A percentile compares a stretch with the other conserved stretches of the same genome.
Evolutionary conservation across 169 alveolate species (phyloP).

Genomic region (Eimeria maxima): DNA sequence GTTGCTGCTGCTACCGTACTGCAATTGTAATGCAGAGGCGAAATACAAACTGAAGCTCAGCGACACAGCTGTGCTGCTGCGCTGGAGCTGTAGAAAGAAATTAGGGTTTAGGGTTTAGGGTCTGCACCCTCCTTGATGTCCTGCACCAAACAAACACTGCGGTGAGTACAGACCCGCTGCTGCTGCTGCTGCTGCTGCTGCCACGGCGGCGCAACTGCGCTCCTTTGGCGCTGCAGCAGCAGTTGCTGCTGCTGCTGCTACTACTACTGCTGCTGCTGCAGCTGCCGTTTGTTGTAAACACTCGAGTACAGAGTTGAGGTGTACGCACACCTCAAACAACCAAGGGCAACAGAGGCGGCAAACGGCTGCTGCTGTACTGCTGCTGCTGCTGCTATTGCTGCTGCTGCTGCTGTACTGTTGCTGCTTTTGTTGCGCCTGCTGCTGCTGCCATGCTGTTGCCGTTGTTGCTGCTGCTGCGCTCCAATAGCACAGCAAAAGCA

Average conservation of each 20-base stretch:
- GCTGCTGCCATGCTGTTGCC: not conserved
- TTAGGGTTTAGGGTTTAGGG: slow-evolving; percentile 12
- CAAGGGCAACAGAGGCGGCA: not conserved
- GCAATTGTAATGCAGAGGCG: not conserved
- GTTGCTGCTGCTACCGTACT: not conserved
- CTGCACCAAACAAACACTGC: not conserved
- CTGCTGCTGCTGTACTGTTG: slow-evolving; percentile 17
- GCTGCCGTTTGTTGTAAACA: too few species aligned
- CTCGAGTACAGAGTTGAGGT: not conserved
- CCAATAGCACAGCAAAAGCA: not conserved
- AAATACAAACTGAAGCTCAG: not conserved
- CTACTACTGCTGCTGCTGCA: not conserved
- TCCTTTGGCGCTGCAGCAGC: not conserved
- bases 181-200: not conserved
- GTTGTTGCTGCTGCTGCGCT: not conserved
- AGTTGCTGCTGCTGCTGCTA: slow-evolving; percentile 28
- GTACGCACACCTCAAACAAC: not conserved
- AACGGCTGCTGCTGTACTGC: slow-evolving; percentile 7
- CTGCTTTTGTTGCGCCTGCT: slow-evolving; percentile 14
- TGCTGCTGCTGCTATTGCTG: slow-evolving; percentile 27
- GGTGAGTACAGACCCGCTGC: not conserved
- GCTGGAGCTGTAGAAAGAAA: not conserved
- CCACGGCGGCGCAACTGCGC: not conserved
- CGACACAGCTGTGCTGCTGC: not conserved
- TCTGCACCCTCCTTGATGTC: not conserved